phyloP scores from a whole-genome alignment of 495 filamentous ascomycete species.

The Penicillium roqueforti region DNA sequence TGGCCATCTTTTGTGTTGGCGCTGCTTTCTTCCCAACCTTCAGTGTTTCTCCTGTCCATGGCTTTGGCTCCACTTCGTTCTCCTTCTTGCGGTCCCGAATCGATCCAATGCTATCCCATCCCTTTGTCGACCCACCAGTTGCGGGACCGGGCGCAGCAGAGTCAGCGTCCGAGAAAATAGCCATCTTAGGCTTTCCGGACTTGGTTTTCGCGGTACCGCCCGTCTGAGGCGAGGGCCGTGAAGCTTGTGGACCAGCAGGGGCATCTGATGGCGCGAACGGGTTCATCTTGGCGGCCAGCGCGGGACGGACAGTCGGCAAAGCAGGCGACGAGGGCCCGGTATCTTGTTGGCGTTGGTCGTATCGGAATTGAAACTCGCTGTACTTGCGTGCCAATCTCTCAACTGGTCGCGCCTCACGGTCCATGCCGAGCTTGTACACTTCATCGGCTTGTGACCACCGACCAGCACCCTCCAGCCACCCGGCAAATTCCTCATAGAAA shows the following conservation, averaged over 20 bases:
- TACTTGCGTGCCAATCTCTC: conserved; percentile 84
- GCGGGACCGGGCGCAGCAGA: conserved; percentile 38
- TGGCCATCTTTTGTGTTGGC: conserved; percentile 73
- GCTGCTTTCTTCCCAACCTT: conserved; percentile 76
- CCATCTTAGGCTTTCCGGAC: conserved; percentile 70
- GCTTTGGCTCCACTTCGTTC: conserved; percentile 79
- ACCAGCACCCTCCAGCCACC: conserved; percentile 79
- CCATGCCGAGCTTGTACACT: conserved; percentile 82
- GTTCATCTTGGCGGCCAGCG: conserved; percentile 78
- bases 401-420: conserved; percentile 77
- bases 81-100: conserved; percentile 88
- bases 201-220: conserved; percentile 53
- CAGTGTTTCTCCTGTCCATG: conserved; percentile 89
- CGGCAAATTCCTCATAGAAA: conserved; percentile 97
- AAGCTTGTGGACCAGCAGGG: conserved; percentile 62
- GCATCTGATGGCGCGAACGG: conserved; percentile 58
- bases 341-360: conserved; percentile 55
- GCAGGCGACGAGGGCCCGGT: conserved; percentile 80
- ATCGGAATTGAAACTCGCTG: conserved; percentile 78
- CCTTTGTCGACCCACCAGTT: conserved; percentile 52
- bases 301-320: conserved; percentile 76
- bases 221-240: conserved; percentile 38
- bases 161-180: conserved; percentile 80
- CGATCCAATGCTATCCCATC: conserved; percentile 90
- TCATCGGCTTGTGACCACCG: conserved; percentile 92